Evolutionary conservation across 345 rosid genomes (phyloP).

Genomic region (Citrus medica): DNA sequence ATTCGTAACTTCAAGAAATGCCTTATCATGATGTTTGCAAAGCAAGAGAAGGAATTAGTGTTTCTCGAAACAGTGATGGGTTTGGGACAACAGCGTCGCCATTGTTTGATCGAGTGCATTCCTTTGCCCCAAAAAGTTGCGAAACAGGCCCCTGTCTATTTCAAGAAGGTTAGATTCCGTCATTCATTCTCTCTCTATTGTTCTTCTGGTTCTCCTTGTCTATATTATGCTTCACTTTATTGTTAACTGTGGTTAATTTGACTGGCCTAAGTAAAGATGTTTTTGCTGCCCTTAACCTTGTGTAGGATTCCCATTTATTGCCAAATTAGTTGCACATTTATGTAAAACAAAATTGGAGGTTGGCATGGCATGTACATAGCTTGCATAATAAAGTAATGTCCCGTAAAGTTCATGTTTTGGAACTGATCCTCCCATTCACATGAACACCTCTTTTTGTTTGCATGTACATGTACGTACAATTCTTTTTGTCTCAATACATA

Average conservation of each 20-base stretch:
- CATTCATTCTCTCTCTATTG: neutral
- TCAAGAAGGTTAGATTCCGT: constrained; percentile 58
- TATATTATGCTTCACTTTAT: neutral
- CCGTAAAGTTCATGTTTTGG: neutral
- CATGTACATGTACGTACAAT: neutral
- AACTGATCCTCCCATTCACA: neutral
- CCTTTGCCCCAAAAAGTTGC: constrained; percentile 76
- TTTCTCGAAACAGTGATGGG: constrained; percentile 94
- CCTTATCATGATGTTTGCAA: constrained; percentile 86
- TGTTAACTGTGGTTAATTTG: neutral
- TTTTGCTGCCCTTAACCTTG: neutral
- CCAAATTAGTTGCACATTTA: neutral
- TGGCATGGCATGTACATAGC: neutral
- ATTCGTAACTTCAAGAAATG: constrained; percentile 95
- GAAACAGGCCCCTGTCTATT: constrained; percentile 76
- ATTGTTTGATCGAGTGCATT: constrained; percentile 85
- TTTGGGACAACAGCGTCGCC: constrained; percentile 76
- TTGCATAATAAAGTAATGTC: neutral
- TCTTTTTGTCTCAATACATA: neutral
- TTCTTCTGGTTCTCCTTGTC: constrained; percentile 9
- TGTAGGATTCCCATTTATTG: neutral
- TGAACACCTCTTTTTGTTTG: neutral
- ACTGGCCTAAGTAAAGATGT: neutral
- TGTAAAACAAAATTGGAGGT: neutral
- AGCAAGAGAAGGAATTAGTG: constrained; percentile 78